A percentile compares a stretch with the other conserved stretches of the same genome.
Conservation (phyloP, 2,329 filamentous ascomycete genomes). For the Cylindrodendrum hubeiense region DNA sequence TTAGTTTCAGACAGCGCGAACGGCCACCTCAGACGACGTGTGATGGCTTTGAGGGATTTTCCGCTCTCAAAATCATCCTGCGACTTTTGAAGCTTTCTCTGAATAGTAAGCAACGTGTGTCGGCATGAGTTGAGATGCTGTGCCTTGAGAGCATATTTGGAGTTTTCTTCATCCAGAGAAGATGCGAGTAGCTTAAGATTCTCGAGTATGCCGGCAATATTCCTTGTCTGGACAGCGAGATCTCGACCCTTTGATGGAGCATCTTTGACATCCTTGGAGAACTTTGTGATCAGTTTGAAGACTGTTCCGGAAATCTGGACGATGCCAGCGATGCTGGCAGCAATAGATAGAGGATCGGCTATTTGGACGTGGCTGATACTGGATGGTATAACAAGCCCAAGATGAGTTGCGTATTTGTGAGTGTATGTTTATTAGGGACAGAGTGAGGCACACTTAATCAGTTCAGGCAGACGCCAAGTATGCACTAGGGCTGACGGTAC, state of each 20-base stretch:
- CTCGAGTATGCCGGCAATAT: not conserved
- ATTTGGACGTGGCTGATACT: not conserved
- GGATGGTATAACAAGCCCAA: not conserved
- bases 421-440: too few relatives aligned
- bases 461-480: too few relatives aligned
- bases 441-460: too few relatives aligned
- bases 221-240: not conserved
- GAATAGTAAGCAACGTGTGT: not conserved
- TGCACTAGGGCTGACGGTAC: too few relatives aligned
- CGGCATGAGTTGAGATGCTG: constrained; percentile 7
- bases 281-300: constrained; percentile 2
- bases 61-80: constrained; percentile 1
- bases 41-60: not conserved
- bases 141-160: not conserved
- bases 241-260: constrained; percentile 2
- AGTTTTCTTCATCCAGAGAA: not conserved
- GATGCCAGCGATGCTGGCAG: constrained; percentile 5
- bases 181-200: not conserved
- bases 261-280: not conserved
- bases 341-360: not conserved
- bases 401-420: not conserved
- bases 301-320: constrained; percentile 2
- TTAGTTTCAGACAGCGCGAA: not conserved
- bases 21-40: constrained; percentile 4
- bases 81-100: not conserved